Evolutionary conservation across 805 yeast genomes (phyloP).

Genomic region (Starmera caribaea): DNA sequence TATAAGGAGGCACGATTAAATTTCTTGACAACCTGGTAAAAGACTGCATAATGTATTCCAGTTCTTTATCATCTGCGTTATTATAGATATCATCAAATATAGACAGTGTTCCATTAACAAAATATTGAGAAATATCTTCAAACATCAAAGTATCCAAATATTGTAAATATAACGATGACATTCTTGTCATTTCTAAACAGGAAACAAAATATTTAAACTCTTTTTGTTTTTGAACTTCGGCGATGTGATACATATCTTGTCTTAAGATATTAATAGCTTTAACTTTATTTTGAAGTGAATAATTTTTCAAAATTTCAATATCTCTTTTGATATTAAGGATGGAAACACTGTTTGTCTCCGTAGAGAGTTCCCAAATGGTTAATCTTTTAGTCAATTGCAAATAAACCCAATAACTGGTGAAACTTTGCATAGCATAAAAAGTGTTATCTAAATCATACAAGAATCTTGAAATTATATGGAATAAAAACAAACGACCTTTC

Average conservation of each 20-base stretch:
- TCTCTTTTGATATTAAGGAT: not conserved
- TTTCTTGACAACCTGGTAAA: constrained; percentile 2
- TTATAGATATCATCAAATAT: constrained; percentile 10
- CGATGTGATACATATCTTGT: not conserved
- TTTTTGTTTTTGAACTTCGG: not conserved
- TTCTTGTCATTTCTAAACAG: not conserved
- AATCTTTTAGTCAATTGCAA: constrained; percentile 10
- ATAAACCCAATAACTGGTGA: constrained; percentile 9
- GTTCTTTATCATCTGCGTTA: constrained; percentile 3
- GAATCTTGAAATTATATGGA: constrained; percentile 5
- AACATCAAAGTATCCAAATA: constrained; percentile 7
- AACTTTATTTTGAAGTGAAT: constrained; percentile 4
- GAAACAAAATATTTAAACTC: not conserved
- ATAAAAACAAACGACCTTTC: constrained; percentile 5
- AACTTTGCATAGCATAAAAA: constrained; percentile 3
- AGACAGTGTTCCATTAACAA: constrained; percentile 9
- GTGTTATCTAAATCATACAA: constrained; percentile 3
- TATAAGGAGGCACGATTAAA: constrained; percentile 13
- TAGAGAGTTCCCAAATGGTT: not conserved
- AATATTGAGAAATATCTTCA: constrained; percentile 5
- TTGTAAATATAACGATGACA: constrained; percentile 11
- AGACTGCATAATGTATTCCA: constrained; percentile 6
- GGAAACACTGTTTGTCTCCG: too few relatives aligned
- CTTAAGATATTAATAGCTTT: constrained; percentile 5
- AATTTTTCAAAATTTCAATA: constrained; percentile 1